phyloP scores from a whole-genome alignment of 1,139 yeast species.

The Suhomyces choctaworum region DNA sequence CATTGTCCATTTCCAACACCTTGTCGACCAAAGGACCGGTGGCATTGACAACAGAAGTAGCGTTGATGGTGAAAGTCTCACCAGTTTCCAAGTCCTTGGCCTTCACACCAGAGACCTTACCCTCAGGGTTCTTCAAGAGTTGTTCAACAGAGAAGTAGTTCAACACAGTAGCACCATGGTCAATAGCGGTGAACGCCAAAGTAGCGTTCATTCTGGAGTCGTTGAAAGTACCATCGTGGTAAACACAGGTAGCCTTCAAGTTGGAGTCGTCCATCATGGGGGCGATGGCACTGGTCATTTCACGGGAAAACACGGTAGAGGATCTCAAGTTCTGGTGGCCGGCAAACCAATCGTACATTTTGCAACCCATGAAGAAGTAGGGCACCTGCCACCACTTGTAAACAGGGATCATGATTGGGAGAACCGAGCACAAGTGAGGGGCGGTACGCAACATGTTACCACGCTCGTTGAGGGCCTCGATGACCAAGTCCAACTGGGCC shows the following conservation, averaged over 20 bases:
- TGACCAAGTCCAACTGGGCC: slow-evolving; percentile 87
- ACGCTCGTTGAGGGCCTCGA: slow-evolving; percentile 92
- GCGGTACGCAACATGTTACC: slow-evolving; percentile 88
- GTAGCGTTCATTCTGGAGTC: slow-evolving; percentile 90
- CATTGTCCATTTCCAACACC: slow-evolving; percentile 82
- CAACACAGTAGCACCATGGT: slow-evolving; percentile 85
- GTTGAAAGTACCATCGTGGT: slow-evolving; percentile 94
- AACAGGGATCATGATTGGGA: slow-evolving; percentile 94
- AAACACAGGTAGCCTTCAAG: slow-evolving; percentile 87
- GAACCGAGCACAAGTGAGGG: slow-evolving; percentile 82
- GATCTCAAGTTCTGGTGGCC: slow-evolving; percentile 83
- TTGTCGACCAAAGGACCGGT: slow-evolving; percentile 93
- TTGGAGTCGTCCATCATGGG: slow-evolving; percentile 84
- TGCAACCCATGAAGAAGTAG: slow-evolving; percentile 88
- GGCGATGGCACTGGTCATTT: slow-evolving; percentile 70
- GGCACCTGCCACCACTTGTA: slow-evolving; percentile 97
- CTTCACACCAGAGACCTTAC: slow-evolving; percentile 69
- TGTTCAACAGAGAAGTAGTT: slow-evolving; percentile 84
- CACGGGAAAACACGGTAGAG: slow-evolving; percentile 71
- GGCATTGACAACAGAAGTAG: slow-evolving; percentile 84
- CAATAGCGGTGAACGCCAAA: slow-evolving; percentile 81
- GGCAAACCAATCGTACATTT: slow-evolving; percentile 90
- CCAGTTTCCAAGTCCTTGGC: slow-evolving; percentile 78
- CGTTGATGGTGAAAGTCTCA: slow-evolving; percentile 55
- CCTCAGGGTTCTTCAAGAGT: slow-evolving; percentile 60